phyloP scores from a whole-genome alignment of 345 rosid genomes.

The Euphorbia tirucalli region DNA sequence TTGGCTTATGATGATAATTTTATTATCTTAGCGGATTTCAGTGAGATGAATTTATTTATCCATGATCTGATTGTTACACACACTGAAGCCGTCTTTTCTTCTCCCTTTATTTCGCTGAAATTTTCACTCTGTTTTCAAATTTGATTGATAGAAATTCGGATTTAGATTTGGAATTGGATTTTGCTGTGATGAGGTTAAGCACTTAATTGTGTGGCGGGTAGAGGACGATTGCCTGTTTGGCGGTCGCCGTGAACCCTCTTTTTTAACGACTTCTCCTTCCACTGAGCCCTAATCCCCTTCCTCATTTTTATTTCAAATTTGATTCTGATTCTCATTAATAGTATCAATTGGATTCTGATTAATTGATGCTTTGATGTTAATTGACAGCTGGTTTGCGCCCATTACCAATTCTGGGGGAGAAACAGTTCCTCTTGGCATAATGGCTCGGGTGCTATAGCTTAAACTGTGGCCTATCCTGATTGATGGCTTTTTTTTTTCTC shows the following conservation, averaged over 20 bases:
- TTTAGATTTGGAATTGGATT: background rate
- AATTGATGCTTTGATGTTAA: no score
- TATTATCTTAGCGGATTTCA: constrained; percentile 98
- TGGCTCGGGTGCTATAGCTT: constrained; percentile 80
- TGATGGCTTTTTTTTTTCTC: constrained; percentile 14
- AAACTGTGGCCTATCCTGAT: constrained; percentile 77
- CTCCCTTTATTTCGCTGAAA: no score
- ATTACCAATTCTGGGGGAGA: constrained; percentile 93
- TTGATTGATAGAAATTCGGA: background rate
- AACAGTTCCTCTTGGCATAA: constrained; percentile 70
- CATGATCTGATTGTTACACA: constrained; percentile 99
- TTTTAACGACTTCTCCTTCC: constrained; percentile 98
- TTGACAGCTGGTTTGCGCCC: constrained; percentile 43
- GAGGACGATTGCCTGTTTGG: constrained; percentile 45
- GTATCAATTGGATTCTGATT: no score
- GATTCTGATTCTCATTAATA: no score
- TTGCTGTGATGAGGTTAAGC: constrained; percentile 72
- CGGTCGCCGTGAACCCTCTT: constrained; percentile 74
- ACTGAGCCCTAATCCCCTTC: constrained; percentile 55
- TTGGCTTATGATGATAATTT: constrained; percentile 79
- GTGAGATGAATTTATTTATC: constrained; percentile 60
- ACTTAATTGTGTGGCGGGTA: constrained; percentile 64
- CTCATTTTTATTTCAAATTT: background rate
- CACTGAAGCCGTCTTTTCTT: constrained; percentile 75
- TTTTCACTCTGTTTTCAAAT: no score